Percentiles rank a stretch among this genome's conserved stretches.
Evolutionary conservation across 1,284 basidiomycete genomes (phyloP).

Genomic region (Neolentinus lepideus): DNA sequence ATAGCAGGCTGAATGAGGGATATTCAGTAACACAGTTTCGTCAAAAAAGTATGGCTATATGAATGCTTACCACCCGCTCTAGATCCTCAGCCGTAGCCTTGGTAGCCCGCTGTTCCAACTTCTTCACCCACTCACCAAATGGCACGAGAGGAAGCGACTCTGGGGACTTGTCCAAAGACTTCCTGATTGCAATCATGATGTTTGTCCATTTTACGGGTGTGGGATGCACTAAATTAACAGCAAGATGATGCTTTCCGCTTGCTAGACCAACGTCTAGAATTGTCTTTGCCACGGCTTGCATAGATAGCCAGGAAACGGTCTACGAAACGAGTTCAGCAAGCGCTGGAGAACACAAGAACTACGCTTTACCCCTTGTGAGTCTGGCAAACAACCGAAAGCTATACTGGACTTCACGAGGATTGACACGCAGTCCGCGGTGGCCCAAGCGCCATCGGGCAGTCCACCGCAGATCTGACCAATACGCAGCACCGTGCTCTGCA

Average conservation of each 20-base stretch:
- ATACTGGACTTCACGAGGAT: slow-evolving; percentile 19
- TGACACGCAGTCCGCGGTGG: slow-evolving; percentile 22
- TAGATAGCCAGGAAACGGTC: slow-evolving; percentile 21
- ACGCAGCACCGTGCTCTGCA: slow-evolving; percentile 18
- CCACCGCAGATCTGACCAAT: slow-evolving; percentile 22
- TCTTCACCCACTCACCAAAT: slow-evolving; percentile 21
- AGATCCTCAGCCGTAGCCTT: background rate
- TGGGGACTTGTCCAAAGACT: slow-evolving; percentile 13
- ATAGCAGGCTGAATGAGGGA: slow-evolving; percentile 12
- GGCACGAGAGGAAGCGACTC: slow-evolving; percentile 17
- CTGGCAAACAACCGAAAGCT: slow-evolving; percentile 18
- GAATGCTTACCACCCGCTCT: slow-evolving; percentile 14
- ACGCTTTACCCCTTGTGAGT: slow-evolving; percentile 15
- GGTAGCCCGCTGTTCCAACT: slow-evolving; percentile 1
- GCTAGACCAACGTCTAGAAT: slow-evolving; percentile 15
- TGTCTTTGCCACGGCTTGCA: slow-evolving; percentile 16
- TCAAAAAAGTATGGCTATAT: slow-evolving; percentile 18
- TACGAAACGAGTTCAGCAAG: slow-evolving; percentile 2
- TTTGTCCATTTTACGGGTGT: slow-evolving; percentile 16
- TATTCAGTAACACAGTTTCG: slow-evolving; percentile 22
- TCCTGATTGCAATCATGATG: slow-evolving; percentile 14
- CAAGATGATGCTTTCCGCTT: slow-evolving; percentile 8
- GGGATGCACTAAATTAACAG: slow-evolving; percentile 21
- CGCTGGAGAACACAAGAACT: background rate
- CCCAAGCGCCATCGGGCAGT: slow-evolving; percentile 20